Conservation (phyloP, 768 basidiomycete species). For the Boletus fagicola region DNA sequence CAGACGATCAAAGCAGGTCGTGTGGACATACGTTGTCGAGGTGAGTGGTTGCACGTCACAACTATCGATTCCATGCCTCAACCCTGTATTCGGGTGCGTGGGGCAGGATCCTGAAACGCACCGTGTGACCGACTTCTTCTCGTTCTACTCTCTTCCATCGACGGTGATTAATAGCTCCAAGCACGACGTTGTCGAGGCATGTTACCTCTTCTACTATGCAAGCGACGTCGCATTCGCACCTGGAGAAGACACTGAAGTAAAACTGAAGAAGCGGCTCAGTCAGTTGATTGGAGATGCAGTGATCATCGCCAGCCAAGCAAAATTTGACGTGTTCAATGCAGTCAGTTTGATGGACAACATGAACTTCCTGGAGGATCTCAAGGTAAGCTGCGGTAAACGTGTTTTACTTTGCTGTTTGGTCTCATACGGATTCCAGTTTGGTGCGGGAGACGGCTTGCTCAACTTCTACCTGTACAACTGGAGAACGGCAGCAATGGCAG, state of each 20-base stretch:
- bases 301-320: slow-evolving; percentile 74
- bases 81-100: background rate
- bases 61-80: background rate
- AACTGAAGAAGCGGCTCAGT: slow-evolving; percentile 66
- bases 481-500: slow-evolving; percentile 78
- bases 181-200: slow-evolving; percentile 78
- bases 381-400: slow-evolving; percentile 46
- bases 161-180: slow-evolving; percentile 81
- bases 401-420: background rate
- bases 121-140: slow-evolving; percentile 91
- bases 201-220: slow-evolving; percentile 96
- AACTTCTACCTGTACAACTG: slow-evolving; percentile 97
- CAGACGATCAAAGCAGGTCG: slow-evolving; percentile 76
- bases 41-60: slow-evolving; percentile 35
- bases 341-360: slow-evolving; percentile 94
- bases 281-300: slow-evolving; percentile 78
- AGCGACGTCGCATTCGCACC: slow-evolving; percentile 68
- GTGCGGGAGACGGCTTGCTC: slow-evolving; percentile 86
- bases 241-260: slow-evolving; percentile 57
- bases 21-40: slow-evolving; percentile 97
- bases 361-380: slow-evolving; percentile 75
- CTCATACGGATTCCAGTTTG: slow-evolving; percentile 61
- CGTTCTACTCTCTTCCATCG: slow-evolving; percentile 95
- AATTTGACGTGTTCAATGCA: slow-evolving; percentile 96
- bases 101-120: slow-evolving; percentile 75